Evolutionary conservation across 805 yeast species (phyloP).

Genomic region (Candida schatavii): DNA sequence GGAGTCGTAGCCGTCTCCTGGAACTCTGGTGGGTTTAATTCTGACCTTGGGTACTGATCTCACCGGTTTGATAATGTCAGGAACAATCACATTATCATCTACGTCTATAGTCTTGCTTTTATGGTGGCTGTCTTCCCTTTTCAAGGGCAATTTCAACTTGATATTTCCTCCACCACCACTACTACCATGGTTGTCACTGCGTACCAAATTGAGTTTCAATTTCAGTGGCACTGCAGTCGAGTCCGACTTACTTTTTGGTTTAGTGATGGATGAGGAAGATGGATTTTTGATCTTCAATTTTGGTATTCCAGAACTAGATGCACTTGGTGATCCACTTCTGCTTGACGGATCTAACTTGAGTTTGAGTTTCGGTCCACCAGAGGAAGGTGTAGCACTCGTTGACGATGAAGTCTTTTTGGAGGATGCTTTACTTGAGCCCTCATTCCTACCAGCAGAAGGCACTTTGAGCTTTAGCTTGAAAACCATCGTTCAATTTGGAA

Average conservation of each 20-base stretch:
- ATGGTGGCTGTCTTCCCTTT: constrained; percentile 1
- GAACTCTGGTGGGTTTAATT: constrained; percentile 62
- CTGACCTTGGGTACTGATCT: constrained; percentile 43
- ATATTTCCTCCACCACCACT: background rate
- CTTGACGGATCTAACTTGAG: background rate
- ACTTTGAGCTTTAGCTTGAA: constrained; percentile 16
- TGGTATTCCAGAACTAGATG: background rate
- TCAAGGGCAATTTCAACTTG: constrained; percentile 7
- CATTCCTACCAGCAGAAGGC: constrained; percentile 5
- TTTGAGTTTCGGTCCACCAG: constrained; percentile 2
- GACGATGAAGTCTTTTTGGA: background rate
- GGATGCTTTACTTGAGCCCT: background rate
- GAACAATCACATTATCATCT: background rate
- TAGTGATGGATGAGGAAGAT: background rate
- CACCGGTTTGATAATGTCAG: constrained; percentile 8
- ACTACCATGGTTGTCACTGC: constrained; percentile 1
- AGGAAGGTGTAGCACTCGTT: background rate
- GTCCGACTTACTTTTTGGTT: background rate
- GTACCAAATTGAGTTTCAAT: constrained; percentile 17
- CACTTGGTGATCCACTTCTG: background rate
- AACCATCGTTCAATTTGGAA: no score
- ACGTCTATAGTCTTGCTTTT: background rate
- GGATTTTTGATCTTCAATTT: constrained; percentile 3
- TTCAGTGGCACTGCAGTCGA: constrained; percentile 15
- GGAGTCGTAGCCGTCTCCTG: constrained; percentile 95